Percentiles rank a stretch among this genome's conserved stretches.
phyloP scores from a whole-genome alignment of 2,329 filamentous ascomycete species.

The Colletotrichum sp. region DNA sequence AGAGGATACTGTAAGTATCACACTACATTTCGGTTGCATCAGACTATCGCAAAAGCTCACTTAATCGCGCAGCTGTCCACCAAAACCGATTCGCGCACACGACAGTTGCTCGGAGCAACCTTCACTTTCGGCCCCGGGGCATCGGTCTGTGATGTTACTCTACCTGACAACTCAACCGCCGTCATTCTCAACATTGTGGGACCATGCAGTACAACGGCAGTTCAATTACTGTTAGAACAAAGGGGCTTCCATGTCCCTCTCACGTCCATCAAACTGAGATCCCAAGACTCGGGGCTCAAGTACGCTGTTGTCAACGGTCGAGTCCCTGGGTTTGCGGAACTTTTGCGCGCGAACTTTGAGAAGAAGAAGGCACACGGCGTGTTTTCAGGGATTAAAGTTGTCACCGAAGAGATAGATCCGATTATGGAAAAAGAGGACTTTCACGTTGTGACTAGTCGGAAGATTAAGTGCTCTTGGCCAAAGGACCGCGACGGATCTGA shows the following conservation, averaged over 20 bases:
- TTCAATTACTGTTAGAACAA: not conserved
- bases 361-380: not conserved
- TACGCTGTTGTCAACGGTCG: not conserved
- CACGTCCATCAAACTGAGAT: not conserved
- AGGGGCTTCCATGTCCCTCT: not conserved
- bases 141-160: not conserved
- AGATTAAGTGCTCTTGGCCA: constrained; percentile 28
- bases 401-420: not conserved
- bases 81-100: not conserved
- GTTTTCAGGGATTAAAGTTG: not conserved
- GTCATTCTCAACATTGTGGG: not conserved
- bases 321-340: not conserved
- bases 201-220: not conserved
- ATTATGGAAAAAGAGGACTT: not conserved
- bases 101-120: not conserved
- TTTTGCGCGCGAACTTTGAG: not conserved
- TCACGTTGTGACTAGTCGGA: not conserved
- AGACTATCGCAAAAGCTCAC: not conserved
- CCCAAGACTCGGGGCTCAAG: not conserved
- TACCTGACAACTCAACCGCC: not conserved
- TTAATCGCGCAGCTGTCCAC: not conserved
- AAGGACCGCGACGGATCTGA: constrained; percentile 13
- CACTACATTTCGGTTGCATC: not conserved
- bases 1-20: not conserved
- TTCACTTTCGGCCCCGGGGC: not conserved